Conservation (phyloP, 495 filamentous ascomycete species). For the Penicillium pancosmium region DNA sequence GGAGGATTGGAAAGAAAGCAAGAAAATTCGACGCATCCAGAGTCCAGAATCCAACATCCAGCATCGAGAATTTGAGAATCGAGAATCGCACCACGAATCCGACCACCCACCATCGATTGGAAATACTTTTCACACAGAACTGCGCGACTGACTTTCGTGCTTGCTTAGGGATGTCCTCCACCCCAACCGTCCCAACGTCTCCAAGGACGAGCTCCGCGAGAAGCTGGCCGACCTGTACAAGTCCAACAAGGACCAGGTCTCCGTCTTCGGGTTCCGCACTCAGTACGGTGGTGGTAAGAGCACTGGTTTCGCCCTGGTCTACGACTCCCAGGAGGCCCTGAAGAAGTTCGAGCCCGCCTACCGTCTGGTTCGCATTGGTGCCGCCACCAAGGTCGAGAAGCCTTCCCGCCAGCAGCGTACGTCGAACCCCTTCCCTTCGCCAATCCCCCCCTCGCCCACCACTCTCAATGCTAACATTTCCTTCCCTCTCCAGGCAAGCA, state of each 20-base stretch:
- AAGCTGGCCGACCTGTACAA: constrained; percentile 98
- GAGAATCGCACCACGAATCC: constrained; percentile 2
- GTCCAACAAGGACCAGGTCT: constrained; percentile 92
- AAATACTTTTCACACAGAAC: constrained; percentile 2
- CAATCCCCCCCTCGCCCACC: not conserved
- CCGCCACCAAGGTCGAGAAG: constrained; percentile 91
- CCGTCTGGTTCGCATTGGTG: constrained; percentile 89
- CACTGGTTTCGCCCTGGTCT: constrained; percentile 97
- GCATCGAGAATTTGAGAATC: not conserved
- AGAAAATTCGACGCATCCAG: not conserved
- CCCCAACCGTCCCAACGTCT: constrained; percentile 96
- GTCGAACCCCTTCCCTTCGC: constrained; percentile 42
- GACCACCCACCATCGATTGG: not conserved
- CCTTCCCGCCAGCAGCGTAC: constrained; percentile 97
- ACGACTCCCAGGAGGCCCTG: constrained; percentile 94
- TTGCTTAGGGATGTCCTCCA: constrained; percentile 91
- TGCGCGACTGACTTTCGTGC: constrained; percentile 29
- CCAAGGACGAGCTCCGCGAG: constrained; percentile 94
- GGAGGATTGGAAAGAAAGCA: not conserved
- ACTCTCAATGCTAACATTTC: constrained; percentile 7
- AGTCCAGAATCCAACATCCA: not conserved
- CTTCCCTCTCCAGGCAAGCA: constrained; percentile 80
- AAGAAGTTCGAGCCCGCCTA: constrained; percentile 99
- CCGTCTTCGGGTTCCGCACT: constrained; percentile 96
- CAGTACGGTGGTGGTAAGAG: constrained; percentile 99